These are phyloP conservation scores for Lentinula guzmanii DNA, from an alignment of 768 basidiomycete genomes.

Conservation along the genomic window DNA sequence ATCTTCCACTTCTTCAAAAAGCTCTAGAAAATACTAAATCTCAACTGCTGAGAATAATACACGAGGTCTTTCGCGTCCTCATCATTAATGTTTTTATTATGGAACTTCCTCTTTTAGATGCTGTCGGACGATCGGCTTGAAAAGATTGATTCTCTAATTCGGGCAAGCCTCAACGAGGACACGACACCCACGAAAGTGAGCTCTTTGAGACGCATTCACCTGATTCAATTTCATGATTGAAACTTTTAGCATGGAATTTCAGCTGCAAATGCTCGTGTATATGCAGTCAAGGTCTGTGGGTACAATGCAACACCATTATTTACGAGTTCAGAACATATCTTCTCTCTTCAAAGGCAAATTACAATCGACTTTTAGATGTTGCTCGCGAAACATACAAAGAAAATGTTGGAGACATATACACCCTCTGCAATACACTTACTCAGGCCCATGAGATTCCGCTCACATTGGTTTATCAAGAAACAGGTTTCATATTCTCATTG, in stretches of 20 bases:
- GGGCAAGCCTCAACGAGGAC: constrained; percentile 69
- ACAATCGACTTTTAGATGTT: constrained; percentile 83
- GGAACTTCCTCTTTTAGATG: constrained; percentile 38
- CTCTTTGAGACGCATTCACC: background rate
- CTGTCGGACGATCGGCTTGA: constrained; percentile 67
- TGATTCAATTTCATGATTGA: background rate
- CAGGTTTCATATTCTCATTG: constrained; percentile 67
- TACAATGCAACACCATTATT: background rate
- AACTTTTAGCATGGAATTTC: constrained; percentile 58
- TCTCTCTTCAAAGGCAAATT: constrained; percentile 48
- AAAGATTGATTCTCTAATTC: constrained; percentile 54
- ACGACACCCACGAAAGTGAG: constrained; percentile 52
- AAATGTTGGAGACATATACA: constrained; percentile 83
- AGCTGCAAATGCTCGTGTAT: constrained; percentile 76
- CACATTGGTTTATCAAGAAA: constrained; percentile 63
- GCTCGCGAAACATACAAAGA: constrained; percentile 94
- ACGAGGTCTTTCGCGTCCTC: constrained; percentile 36
- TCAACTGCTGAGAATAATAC: constrained; percentile 56
- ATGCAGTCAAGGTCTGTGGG: constrained; percentile 67
- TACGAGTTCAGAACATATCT: background rate
- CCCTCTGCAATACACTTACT: constrained; percentile 51
- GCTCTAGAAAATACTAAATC: constrained; percentile 55
- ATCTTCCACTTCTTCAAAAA: constrained; percentile 55
- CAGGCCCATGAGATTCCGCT: constrained; percentile 63
- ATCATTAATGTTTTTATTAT: too few relatives aligned